Evolutionary conservation across 441 rosid genomes (phyloP).

Genomic region (Flueggea neowawraea): DNA sequence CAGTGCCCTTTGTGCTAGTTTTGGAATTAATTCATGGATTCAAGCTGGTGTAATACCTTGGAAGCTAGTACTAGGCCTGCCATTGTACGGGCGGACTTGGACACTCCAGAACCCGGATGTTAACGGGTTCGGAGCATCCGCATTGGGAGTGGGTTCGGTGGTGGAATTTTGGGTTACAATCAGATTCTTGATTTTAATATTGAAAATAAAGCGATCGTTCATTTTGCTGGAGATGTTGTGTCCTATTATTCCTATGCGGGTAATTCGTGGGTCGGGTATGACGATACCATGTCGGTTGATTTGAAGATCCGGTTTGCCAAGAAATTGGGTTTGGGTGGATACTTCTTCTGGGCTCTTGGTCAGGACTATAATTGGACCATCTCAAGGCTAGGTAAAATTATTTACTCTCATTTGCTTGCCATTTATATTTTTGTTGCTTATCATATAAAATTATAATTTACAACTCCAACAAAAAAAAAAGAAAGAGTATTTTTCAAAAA

Average conservation of each 20-base stretch:
- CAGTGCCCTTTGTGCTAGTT: conserved; percentile 32
- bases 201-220: conserved; percentile 6
- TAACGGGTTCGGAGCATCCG: conserved; percentile 31
- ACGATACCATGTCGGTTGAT: conserved; percentile 24
- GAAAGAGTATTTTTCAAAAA: too few species aligned
- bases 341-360: conserved; percentile 49
- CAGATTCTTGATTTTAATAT: conserved; percentile 23
- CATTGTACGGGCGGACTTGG: conserved; percentile 43
- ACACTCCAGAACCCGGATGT: conserved; percentile 26
- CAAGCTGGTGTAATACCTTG: conserved; percentile 23
- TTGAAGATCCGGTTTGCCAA: conserved; percentile 31
- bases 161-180: conserved; percentile 15
- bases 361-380: conserved; percentile 29
- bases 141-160: conserved; percentile 33
- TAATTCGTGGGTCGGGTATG: conserved; percentile 40
- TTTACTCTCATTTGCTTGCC: background rate
- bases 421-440: too few species aligned
- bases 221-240: conserved; percentile 17
- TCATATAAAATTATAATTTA: too few species aligned
- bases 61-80: conserved; percentile 46
- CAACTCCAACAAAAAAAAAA: too few species aligned
- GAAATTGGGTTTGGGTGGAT: conserved; percentile 32
- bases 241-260: conserved; percentile 29
- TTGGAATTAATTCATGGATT: conserved; percentile 42
- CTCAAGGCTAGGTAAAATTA: conserved; percentile 21